These are phyloP conservation scores for Diplosphaera chodatii DNA, from an alignment of 139 green algal genomes.

Conservation along the genomic window DNA sequence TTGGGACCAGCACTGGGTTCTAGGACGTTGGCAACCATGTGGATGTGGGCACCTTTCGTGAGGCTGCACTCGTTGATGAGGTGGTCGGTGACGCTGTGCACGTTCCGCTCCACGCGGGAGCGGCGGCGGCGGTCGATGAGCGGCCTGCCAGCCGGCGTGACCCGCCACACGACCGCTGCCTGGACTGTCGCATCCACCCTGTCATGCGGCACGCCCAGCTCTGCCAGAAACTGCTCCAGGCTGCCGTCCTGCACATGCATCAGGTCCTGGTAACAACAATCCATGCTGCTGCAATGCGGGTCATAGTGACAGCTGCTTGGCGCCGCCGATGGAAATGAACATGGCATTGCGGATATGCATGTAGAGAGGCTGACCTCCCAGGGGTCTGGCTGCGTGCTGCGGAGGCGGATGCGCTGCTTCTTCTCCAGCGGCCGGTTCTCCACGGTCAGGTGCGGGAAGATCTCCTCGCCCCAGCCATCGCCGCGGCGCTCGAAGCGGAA, in stretches of 20 bases:
- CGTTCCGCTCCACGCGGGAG: conserved; percentile 37
- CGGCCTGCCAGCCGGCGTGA: conserved; percentile 40
- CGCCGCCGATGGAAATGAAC: too few species aligned
- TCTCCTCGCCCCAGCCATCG: conserved; percentile 53
- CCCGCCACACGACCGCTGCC: conserved; percentile 45
- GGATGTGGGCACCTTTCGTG: conserved; percentile 10
- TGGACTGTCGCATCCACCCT: conserved; percentile 35
- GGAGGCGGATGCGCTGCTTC: conserved; percentile 5
- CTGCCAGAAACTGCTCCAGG: conserved; percentile 41
- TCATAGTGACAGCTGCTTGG: too few species aligned
- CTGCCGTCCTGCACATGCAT: conserved; percentile 28
- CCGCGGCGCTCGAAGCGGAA: conserved; percentile 45
- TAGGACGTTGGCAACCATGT: too few species aligned
- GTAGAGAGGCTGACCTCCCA: conserved; percentile 6
- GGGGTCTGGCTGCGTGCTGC: conserved; percentile 8
- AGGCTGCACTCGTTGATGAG: conserved; percentile 36
- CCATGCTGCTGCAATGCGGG: too few species aligned
- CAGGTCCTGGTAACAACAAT: background rate
- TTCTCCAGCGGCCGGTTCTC: conserved; percentile 29
- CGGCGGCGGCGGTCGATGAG: conserved; percentile 51
- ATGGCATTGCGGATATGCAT: background rate
- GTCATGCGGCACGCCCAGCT: conserved; percentile 33
- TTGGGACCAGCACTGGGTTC: too few species aligned
- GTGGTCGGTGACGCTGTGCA: conserved; percentile 38
- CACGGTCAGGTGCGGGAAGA: conserved; percentile 41